Percentiles rank a stretch among this genome's conserved stretches.
These are phyloP conservation scores for Nectriaceae sp. DNA, from an alignment of 2,329 filamentous ascomycete genomes.

Conservation along the genomic window DNA sequence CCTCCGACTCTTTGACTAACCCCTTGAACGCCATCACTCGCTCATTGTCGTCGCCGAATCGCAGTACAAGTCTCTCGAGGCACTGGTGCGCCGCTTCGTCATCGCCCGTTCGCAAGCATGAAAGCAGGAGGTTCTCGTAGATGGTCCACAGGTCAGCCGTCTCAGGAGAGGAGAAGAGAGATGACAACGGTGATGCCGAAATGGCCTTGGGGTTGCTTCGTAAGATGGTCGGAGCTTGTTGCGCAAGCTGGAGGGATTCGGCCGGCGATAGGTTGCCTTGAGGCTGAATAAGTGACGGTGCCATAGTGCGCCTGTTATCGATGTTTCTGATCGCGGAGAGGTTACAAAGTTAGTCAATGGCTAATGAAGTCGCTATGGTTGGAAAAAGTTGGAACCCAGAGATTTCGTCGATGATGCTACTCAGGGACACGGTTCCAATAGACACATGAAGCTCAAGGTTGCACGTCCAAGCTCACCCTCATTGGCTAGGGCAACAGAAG, in stretches of 20 bases:
- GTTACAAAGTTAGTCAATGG: neutral
- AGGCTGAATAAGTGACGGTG: slow-evolving; percentile 56
- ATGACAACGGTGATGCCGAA: slow-evolving; percentile 54
- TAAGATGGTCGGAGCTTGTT: slow-evolving; percentile 60
- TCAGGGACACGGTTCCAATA: too few species aligned
- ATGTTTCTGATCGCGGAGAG: slow-evolving; percentile 9
- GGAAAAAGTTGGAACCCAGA: neutral
- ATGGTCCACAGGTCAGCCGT: slow-evolving; percentile 79
- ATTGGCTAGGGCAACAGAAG: slow-evolving; percentile 18
- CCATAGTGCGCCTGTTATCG: slow-evolving; percentile 39
- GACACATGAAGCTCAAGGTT: slow-evolving; percentile 19
- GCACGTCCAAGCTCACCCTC: slow-evolving; percentile 11
- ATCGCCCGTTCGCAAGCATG: slow-evolving; percentile 83
- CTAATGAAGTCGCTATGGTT: neutral
- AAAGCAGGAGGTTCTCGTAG: slow-evolving; percentile 84
- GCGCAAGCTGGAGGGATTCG: slow-evolving; percentile 59
- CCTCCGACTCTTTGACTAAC: slow-evolving; percentile 81
- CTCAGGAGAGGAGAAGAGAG: slow-evolving; percentile 62
- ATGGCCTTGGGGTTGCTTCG: slow-evolving; percentile 54
- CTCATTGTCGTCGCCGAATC: slow-evolving; percentile 85
- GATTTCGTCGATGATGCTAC: too few species aligned
- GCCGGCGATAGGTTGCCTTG: slow-evolving; percentile 58
- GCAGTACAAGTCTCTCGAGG: slow-evolving; percentile 71
- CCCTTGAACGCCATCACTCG: slow-evolving; percentile 82
- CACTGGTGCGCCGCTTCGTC: slow-evolving; percentile 75